A percentile compares a stretch with the other conserved stretches of the same genome.
These are phyloP conservation scores for Suaeda aralocaspica DNA, from an alignment of 148 eudicot genomes.

Conservation along the genomic window DNA sequence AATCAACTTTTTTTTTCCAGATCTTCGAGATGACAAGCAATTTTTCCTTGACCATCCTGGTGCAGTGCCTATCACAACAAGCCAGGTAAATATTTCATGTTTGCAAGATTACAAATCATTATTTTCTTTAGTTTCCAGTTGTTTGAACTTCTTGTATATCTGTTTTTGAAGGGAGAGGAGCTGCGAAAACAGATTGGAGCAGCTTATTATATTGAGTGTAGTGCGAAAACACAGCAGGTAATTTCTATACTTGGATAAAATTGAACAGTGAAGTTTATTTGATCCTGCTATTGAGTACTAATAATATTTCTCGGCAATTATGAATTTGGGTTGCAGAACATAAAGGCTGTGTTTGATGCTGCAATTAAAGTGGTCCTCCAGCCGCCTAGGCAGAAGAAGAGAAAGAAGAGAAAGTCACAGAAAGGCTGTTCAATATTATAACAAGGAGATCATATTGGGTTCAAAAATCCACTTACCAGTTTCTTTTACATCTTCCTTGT, in stretches of 20 bases:
- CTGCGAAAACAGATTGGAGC: constrained; percentile 76
- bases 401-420: constrained; percentile 80
- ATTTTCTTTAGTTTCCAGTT: constrained; percentile 2
- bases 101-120: neutral
- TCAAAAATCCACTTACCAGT: constrained; percentile 2
- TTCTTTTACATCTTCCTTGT: constrained; percentile 18
- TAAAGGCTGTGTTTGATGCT: constrained; percentile 85
- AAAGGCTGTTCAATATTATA: constrained; percentile 68
- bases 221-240: constrained; percentile 92
- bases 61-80: constrained; percentile 68
- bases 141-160: neutral
- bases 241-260: neutral
- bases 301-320: neutral
- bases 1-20: constrained; percentile 27
- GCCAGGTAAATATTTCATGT: constrained; percentile 44
- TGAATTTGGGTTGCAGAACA: constrained; percentile 49
- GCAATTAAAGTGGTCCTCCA: constrained; percentile 87
- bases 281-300: neutral
- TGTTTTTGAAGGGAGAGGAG: constrained; percentile 64
- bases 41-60: constrained; percentile 79
- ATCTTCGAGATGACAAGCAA: constrained; percentile 82
- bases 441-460: constrained; percentile 12
- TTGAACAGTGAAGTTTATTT: neutral
- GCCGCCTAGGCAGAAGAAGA: constrained; percentile 84
- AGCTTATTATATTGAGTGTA: constrained; percentile 72